phyloP scores from a whole-genome alignment of 257 asterid species.

The Vinca minor region DNA sequence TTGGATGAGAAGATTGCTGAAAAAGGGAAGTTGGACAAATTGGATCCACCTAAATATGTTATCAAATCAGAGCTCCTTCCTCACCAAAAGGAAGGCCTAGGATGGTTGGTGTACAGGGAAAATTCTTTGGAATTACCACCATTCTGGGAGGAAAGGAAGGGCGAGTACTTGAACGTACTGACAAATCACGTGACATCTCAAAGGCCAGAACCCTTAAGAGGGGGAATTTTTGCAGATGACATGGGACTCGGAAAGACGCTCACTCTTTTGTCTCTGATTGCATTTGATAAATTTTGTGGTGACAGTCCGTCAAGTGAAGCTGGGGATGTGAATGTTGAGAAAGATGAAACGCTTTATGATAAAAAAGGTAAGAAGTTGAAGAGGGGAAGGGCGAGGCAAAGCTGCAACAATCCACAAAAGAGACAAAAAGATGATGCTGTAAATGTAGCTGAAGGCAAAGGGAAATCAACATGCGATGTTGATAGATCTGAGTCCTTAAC shows the following conservation, averaged over 20 bases:
- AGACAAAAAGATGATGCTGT: slow-evolving; percentile 22
- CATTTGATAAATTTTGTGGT: slow-evolving; percentile 43
- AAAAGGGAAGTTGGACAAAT: slow-evolving; percentile 33
- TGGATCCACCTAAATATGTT: slow-evolving; percentile 62
- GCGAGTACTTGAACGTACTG: slow-evolving; percentile 47
- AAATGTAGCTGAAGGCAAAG: slow-evolving; percentile 11
- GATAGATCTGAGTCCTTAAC: background rate
- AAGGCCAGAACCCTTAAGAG: slow-evolving; percentile 66
- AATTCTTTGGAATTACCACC: slow-evolving; percentile 63
- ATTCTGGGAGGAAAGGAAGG: slow-evolving; percentile 60
- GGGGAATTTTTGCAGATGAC: slow-evolving; percentile 86
- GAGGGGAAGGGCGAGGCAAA: slow-evolving; percentile 35
- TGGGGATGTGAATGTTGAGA: slow-evolving; percentile 22
- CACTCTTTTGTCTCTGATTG: slow-evolving; percentile 65
- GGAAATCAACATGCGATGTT: slow-evolving; percentile 13
- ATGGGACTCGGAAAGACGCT: slow-evolving; percentile 93
- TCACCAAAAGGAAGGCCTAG: slow-evolving; percentile 75
- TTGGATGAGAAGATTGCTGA: slow-evolving; percentile 48
- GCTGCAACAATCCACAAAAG: slow-evolving; percentile 14
- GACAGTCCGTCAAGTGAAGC: slow-evolving; percentile 15
- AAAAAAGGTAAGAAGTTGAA: slow-evolving; percentile 23
- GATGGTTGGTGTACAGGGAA: slow-evolving; percentile 77
- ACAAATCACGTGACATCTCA: slow-evolving; percentile 49
- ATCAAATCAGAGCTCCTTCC: slow-evolving; percentile 50
- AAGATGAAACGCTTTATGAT: slow-evolving; percentile 22